These are phyloP conservation scores for Pichia sp. DNA, from an alignment of 1,139 yeast genomes.

Conservation along the genomic window DNA sequence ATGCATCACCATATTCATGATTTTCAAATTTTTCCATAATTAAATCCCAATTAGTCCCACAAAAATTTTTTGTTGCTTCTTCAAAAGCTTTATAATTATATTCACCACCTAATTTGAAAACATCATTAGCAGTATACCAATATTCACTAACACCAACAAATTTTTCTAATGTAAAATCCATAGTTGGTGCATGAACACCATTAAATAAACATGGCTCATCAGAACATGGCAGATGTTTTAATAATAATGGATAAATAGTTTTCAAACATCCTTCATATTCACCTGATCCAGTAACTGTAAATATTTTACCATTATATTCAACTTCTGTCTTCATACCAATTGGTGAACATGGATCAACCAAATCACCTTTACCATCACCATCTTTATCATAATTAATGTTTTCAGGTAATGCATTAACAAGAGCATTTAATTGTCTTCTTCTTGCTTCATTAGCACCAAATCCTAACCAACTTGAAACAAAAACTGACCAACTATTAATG, in stretches of 20 bases:
- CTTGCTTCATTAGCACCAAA: constrained; percentile 83
- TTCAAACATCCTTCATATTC: constrained; percentile 61
- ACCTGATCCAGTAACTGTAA: constrained; percentile 57
- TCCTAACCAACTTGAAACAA: constrained; percentile 79
- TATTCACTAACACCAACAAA: constrained; percentile 78
- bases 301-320: constrained; percentile 39
- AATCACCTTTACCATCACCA: constrained; percentile 28
- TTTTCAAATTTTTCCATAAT: constrained; percentile 44
- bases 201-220: constrained; percentile 74
- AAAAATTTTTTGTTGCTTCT: constrained; percentile 52
- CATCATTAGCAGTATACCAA: constrained; percentile 82
- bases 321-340: constrained; percentile 45
- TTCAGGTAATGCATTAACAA: constrained; percentile 40
- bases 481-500: constrained; percentile 60
- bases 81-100: constrained; percentile 60
- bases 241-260: constrained; percentile 61
- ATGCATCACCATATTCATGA: constrained; percentile 46
- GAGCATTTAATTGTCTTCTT: constrained; percentile 51
- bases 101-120: constrained; percentile 71
- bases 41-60: constrained; percentile 59
- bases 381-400: constrained; percentile 39
- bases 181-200: constrained; percentile 73
- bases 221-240: constrained; percentile 67
- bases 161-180: constrained; percentile 63
- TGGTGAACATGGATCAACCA: constrained; percentile 71